Conservation (phyloP, 2,329 filamentous ascomycete genomes). For the Helotiales sp. region DNA sequence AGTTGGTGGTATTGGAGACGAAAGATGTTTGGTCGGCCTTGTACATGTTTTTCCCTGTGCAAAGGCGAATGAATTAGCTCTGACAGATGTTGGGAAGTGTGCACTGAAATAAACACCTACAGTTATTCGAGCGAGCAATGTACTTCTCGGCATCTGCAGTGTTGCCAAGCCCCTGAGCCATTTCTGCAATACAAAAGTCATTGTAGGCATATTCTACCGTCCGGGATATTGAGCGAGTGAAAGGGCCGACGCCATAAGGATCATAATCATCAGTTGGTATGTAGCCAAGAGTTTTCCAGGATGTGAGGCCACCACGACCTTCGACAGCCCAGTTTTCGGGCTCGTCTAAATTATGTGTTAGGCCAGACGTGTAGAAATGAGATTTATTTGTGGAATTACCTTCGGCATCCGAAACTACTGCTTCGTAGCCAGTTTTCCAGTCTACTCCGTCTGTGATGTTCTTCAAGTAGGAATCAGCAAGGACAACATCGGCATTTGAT, state of each 20-base stretch:
- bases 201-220: slow-evolving; percentile 80
- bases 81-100: not conserved
- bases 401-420: slow-evolving; percentile 66
- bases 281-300: slow-evolving; percentile 73
- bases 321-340: slow-evolving; percentile 72
- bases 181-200: slow-evolving; percentile 69
- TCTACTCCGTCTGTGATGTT: slow-evolving; percentile 64
- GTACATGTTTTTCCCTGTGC: slow-evolving; percentile 60
- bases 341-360: slow-evolving; percentile 20
- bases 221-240: slow-evolving; percentile 71
- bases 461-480: slow-evolving; percentile 72
- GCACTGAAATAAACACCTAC: not conserved
- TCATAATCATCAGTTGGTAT: slow-evolving; percentile 73
- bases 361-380: not conserved
- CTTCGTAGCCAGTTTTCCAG: slow-evolving; percentile 72
- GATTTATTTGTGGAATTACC: not conserved
- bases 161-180: slow-evolving; percentile 61
- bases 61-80: not conserved
- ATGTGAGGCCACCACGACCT: slow-evolving; percentile 71
- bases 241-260: slow-evolving; percentile 66
- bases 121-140: slow-evolving; percentile 57
- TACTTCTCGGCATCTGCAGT: slow-evolving; percentile 60
- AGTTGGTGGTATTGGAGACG: not conserved
- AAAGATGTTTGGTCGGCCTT: slow-evolving; percentile 61
- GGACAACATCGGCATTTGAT: slow-evolving; percentile 72